A percentile compares a stretch with the other conserved stretches of the same genome.
Evolutionary conservation across 306 rosid genomes (phyloP).

Genomic region (Quercus robur): DNA sequence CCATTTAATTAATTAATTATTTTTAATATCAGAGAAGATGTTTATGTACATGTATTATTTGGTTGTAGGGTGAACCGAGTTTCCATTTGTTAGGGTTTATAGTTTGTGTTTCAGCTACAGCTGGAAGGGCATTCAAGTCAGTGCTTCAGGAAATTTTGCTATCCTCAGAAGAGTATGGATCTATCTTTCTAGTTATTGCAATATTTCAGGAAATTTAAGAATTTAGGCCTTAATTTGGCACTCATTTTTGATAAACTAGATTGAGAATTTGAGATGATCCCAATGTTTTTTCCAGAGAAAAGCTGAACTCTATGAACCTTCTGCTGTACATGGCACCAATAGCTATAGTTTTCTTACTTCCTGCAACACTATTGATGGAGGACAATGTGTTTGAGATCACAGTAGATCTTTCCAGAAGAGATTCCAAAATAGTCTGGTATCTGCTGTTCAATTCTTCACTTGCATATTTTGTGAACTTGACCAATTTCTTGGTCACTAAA

Average conservation of each 20-base stretch:
- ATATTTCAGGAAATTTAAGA: not conserved
- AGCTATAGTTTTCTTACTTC: conserved; percentile 16
- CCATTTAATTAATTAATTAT: too few relatives aligned
- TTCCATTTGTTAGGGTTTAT: conserved; percentile 26
- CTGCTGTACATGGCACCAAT: conserved; percentile 33
- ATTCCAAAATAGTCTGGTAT: conserved; percentile 22
- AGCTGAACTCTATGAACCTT: conserved; percentile 20
- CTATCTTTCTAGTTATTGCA: not conserved
- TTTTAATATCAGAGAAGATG: not conserved
- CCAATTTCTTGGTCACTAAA: conserved; percentile 65
- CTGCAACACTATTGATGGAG: conserved; percentile 29
- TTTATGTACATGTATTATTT: not conserved
- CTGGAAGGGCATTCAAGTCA: conserved; percentile 29
- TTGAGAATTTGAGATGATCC: too few relatives aligned
- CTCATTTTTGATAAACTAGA: too few relatives aligned
- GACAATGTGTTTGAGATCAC: conserved; percentile 11
- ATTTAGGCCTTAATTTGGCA: not conserved
- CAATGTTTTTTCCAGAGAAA: conserved; percentile 10
- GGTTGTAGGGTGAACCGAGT: conserved; percentile 27
- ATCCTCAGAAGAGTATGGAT: conserved; percentile 22
- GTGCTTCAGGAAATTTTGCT: conserved; percentile 26
- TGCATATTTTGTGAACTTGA: conserved; percentile 39
- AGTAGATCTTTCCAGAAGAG: conserved; percentile 19
- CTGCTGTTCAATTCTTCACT: conserved; percentile 27
- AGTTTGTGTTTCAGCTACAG: conserved; percentile 21